Base-by-base conservation (phyloP, 352 stramenopile species). In the Globisporangium barbulae region DNA sequence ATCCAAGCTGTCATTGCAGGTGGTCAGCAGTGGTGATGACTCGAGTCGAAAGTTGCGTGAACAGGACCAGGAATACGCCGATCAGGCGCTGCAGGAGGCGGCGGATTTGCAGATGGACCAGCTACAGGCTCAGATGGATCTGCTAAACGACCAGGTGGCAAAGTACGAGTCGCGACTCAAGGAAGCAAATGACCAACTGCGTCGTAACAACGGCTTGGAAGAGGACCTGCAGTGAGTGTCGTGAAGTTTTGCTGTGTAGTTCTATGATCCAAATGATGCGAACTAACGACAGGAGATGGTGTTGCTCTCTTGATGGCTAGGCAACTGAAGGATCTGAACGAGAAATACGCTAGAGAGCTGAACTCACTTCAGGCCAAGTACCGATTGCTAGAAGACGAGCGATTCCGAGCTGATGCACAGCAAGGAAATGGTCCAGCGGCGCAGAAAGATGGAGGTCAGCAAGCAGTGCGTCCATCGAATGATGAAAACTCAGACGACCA, bases 101-200 rank as follows among this genome's bases (percentile, higher is more conserved):
- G 70, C 70, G 8, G 70, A 87, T 17, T 47, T 94, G 19, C 83
- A 88, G 49, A 76, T 92, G 8, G 81, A 92, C 22, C 84, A 93
- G 66, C 49, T 93, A 49, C 79, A 69, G 30, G 74, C 69, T 0
- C 86, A 93, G 61, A 78, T 94, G 13, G 81, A 93, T 58, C 63
- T 91, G 15, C 65, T 94, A 12, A 94, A 91, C 61, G 83, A 83
- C 50, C 84, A 94, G 53, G 83, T 93, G 25, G 81, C 76, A 28
- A 93, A 90, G 68, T 93, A 94, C 61, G 86, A 94, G 54, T 70
- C 68, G n/a, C 78, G 81, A 39, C 65, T 94, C 1, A 83, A 81
- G 59, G 79, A 88, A 25, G 73, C 81, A 1, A 79, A 76, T 28
- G 70, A 90, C 25, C 74, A 90, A 56, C 74, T 90, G 33, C 63